phyloP scores from a whole-genome alignment of 805 yeast genomes.

The Sugiyamaella chiloensis region DNA sequence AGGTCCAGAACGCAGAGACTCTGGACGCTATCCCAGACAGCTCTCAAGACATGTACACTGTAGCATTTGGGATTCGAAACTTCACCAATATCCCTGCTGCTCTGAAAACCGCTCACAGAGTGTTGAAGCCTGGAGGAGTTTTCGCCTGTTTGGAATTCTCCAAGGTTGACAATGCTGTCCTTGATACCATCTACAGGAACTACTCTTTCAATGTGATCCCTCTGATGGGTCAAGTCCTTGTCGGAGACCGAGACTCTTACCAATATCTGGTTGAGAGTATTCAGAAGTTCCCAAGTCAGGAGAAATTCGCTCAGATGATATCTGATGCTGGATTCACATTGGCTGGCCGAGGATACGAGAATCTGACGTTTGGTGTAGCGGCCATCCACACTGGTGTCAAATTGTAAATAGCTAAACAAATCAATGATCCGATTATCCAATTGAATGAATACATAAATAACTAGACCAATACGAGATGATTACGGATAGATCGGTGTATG shows the following conservation, averaged over 20 bases:
- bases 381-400: slow-evolving; percentile 95
- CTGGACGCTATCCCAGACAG: slow-evolving; percentile 79
- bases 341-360: slow-evolving; percentile 90
- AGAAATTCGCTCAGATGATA: slow-evolving; percentile 85
- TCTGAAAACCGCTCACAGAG: slow-evolving; percentile 90
- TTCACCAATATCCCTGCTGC: slow-evolving; percentile 95
- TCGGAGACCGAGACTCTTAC: slow-evolving; percentile 93
- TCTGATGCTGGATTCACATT: slow-evolving; percentile 91
- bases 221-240: slow-evolving; percentile 91
- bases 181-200: slow-evolving; percentile 76
- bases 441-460: too few species aligned
- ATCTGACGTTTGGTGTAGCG: slow-evolving; percentile 90
- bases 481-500: too few species aligned
- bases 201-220: slow-evolving; percentile 89
- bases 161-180: slow-evolving; percentile 75
- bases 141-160: slow-evolving; percentile 95
- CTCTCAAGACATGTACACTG: slow-evolving; percentile 92
- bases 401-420: slow-evolving; percentile 41
- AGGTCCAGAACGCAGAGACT: slow-evolving; percentile 90
- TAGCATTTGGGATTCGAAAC: slow-evolving; percentile 95
- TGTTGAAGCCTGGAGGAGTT: slow-evolving; percentile 94
- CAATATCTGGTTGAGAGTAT: slow-evolving; percentile 96
- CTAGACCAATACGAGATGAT: too few species aligned
- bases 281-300: slow-evolving; percentile 87
- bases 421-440: too few species aligned